A percentile compares a stretch with the other conserved stretches of the same genome.
These are phyloP conservation scores for Purshia tridentata DNA, from an alignment of 306 rosid genomes.

Conservation along the genomic window DNA sequence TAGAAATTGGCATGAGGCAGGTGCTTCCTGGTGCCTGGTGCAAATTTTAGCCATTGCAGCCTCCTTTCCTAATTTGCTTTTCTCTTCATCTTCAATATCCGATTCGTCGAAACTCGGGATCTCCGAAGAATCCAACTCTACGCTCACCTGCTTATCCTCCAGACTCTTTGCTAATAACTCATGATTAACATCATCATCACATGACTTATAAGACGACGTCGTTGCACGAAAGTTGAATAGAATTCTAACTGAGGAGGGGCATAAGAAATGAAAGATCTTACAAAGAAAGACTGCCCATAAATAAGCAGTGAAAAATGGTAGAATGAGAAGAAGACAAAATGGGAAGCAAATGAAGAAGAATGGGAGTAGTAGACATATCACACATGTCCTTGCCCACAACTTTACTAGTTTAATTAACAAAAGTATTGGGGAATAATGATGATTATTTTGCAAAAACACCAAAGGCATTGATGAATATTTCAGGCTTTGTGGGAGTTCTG, in stretches of 20 bases:
- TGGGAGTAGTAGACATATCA: neutral
- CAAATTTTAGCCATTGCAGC: neutral
- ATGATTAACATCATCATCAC: neutral
- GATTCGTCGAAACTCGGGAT: constrained; percentile 17
- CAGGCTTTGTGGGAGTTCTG: neutral
- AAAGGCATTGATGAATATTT: neutral
- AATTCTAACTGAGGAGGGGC: neutral
- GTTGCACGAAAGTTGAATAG: too few relatives aligned
- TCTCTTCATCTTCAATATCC: constrained; percentile 16
- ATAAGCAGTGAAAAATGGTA: neutral
- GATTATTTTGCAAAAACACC: neutral
- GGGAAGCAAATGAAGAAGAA: constrained; percentile 2
- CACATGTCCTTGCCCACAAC: constrained; percentile 16
- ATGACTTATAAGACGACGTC: too few relatives aligned
- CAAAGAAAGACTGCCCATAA: constrained; percentile 16
- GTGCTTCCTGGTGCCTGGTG: too few relatives aligned
- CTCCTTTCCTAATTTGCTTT: neutral
- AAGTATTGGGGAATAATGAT: too few relatives aligned
- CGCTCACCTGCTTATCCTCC: constrained; percentile 22
- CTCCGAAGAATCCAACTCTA: constrained; percentile 26
- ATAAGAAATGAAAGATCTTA: constrained; percentile 3
- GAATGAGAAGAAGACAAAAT: constrained; percentile 8
- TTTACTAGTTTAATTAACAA: neutral
- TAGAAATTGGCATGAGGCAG: neutral
- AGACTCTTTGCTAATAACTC: neutral